Evolutionary conservation across 164 flowering plant species (phyloP).

Genomic region (Aristolochia californica): DNA sequence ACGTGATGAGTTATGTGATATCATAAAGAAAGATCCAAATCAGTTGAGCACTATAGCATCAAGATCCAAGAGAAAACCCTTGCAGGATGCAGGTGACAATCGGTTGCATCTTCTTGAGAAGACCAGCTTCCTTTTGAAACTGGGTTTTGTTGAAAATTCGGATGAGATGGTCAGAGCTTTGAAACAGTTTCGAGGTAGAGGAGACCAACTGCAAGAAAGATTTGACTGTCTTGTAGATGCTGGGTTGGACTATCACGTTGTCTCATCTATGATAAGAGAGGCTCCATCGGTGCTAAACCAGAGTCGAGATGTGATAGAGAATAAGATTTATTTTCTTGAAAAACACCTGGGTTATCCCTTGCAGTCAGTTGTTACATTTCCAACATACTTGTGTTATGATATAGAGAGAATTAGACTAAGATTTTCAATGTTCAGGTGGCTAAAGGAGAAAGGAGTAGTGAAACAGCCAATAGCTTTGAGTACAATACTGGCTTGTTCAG

Average conservation of each 20-base stretch:
- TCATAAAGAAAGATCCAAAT: constrained; percentile 43
- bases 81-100: constrained; percentile 11
- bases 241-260: constrained; percentile 45
- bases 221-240: constrained; percentile 51
- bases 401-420: constrained; percentile 41
- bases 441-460: constrained; percentile 33
- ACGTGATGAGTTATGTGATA: constrained; percentile 27
- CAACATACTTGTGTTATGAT: constrained; percentile 32
- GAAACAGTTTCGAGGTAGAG: constrained; percentile 50
- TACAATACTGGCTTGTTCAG: constrained; percentile 42
- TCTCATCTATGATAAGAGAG: constrained; percentile 32
- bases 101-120: constrained; percentile 19
- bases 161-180: constrained; percentile 38
- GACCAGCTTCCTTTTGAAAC: constrained; percentile 36
- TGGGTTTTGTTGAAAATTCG: constrained; percentile 47
- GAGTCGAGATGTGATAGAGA: constrained; percentile 27
- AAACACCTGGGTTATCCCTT: constrained; percentile 46
- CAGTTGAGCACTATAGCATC: constrained; percentile 35
- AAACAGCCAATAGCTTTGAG: constrained; percentile 30
- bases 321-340: constrained; percentile 47
- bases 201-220: constrained; percentile 55
- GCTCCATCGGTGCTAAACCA: constrained; percentile 52
- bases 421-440: constrained; percentile 53
- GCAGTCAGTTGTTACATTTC: constrained; percentile 35
- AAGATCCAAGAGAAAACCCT: constrained; percentile 25